Evolutionary conservation across 192 early-diverging fungal genomes (phyloP).

Genomic region (Thoreauomyces humboldtii): DNA sequence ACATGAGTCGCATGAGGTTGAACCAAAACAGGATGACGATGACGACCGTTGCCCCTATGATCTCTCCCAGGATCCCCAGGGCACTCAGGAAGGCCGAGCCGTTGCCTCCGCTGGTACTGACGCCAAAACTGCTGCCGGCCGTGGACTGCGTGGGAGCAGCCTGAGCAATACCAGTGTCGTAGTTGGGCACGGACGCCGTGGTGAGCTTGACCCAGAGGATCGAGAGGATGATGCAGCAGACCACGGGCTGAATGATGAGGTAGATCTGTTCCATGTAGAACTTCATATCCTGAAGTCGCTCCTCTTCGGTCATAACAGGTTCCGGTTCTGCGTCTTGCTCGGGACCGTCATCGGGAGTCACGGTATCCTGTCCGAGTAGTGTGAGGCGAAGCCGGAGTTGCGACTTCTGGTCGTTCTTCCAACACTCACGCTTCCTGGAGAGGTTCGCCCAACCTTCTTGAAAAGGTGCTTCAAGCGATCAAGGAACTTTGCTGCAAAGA

Average conservation of each 20-base stretch:
- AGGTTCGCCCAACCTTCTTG: too few relatives aligned
- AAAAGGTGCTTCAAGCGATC: constrained; percentile 7
- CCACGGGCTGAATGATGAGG: constrained; percentile 76
- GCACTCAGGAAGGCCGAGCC: constrained; percentile 51
- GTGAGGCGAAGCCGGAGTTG: not conserved
- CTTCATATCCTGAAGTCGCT: constrained; percentile 62
- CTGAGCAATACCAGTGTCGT: constrained; percentile 36
- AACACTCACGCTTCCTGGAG: too few relatives aligned
- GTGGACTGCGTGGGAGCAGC: not conserved
- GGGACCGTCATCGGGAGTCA: not conserved
- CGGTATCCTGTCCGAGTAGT: not conserved
- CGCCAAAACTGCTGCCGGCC: constrained; percentile 26
- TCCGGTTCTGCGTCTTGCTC: not conserved
- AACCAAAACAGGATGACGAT: constrained; percentile 75
- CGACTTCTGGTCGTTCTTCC: too few relatives aligned
- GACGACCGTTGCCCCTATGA: constrained; percentile 74
- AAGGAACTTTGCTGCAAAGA: constrained; percentile 11
- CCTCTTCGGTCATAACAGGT: constrained; percentile 43
- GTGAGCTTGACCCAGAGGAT: constrained; percentile 85
- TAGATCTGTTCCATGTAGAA: constrained; percentile 82
- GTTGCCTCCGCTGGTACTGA: constrained; percentile 2
- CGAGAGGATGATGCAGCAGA: constrained; percentile 70
- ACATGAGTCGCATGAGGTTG: constrained; percentile 70
- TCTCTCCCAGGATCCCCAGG: constrained; percentile 70
- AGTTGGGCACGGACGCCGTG: constrained; percentile 45